Percentiles rank a stretch among this genome's conserved stretches.
Conservation (phyloP, 2,329 filamentous ascomycete genomes). For the Aspergillus aculeatinus region DNA sequence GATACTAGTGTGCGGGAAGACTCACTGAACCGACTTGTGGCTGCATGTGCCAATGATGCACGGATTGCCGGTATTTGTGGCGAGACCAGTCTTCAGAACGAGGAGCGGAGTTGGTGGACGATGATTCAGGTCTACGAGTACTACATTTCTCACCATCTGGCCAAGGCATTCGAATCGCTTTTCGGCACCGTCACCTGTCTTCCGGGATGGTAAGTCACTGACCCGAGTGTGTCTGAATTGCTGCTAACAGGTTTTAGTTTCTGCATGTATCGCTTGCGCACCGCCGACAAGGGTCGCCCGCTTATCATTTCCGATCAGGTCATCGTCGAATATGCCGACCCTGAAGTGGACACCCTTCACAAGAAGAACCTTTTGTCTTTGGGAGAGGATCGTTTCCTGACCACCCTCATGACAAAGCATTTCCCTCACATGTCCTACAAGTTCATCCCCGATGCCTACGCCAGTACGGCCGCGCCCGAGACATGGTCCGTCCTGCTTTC, state of each 20-base stretch:
- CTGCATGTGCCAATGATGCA: slow-evolving; percentile 86
- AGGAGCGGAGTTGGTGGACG: slow-evolving; percentile 94
- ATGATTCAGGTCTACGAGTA: slow-evolving; percentile 99
- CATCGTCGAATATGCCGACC: slow-evolving; percentile 84
- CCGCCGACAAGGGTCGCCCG: slow-evolving; percentile 89
- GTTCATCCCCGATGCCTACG: slow-evolving; percentile 90
- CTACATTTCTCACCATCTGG: slow-evolving; percentile 95
- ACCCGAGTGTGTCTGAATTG: not conserved
- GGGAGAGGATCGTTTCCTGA: slow-evolving; percentile 95
- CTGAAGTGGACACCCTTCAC: slow-evolving; percentile 88
- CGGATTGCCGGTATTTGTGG: slow-evolving; percentile 98
- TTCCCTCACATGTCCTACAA: slow-evolving; percentile 96
- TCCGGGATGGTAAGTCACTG: slow-evolving; percentile 82
- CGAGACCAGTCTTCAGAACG: slow-evolving; percentile 93
- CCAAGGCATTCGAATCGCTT: slow-evolving; percentile 96
- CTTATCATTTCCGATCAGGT: slow-evolving; percentile 88
- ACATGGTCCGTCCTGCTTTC: slow-evolving; percentile 92
- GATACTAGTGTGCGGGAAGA: slow-evolving; percentile 94
- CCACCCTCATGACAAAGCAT: slow-evolving; percentile 96
- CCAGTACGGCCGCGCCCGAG: slow-evolving; percentile 89
- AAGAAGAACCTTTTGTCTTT: slow-evolving; percentile 91
- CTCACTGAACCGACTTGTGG: slow-evolving; percentile 86
- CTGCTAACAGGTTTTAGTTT: slow-evolving; percentile 63
- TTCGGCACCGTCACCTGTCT: slow-evolving; percentile 98
- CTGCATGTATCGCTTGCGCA: slow-evolving; percentile 96